phyloP scores from a whole-genome alignment of 2,329 filamentous ascomycete species.

The Penicillium sp. region DNA sequence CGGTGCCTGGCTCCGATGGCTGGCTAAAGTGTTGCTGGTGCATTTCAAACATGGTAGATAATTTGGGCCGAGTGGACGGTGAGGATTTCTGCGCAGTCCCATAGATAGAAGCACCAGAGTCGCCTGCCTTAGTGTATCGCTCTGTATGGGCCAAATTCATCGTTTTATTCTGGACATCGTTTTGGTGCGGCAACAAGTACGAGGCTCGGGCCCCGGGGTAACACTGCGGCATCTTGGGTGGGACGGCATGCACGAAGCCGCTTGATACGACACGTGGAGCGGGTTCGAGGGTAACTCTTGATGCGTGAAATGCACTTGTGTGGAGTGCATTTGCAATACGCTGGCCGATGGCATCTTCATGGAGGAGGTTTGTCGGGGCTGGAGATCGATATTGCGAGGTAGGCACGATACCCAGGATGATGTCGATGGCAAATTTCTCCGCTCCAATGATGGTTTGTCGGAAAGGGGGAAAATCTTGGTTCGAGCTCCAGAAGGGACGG shows the following conservation, averaged over 20 bases:
- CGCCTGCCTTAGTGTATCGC: neutral
- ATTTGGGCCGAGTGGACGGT: neutral
- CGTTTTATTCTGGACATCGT: neutral
- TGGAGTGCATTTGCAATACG: neutral
- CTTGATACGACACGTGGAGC: neutral
- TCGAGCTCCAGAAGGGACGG: conserved; percentile 14
- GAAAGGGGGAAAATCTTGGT: conserved; percentile 18
- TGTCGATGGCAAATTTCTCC: conserved; percentile 28
- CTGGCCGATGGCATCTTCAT: neutral
- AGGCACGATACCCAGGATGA: conserved; percentile 26
- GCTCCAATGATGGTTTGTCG: conserved; percentile 21
- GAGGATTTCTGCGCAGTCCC: neutral
- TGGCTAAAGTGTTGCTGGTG: neutral
- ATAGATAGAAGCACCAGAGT: conserved; percentile 8
- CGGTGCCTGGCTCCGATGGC: neutral
- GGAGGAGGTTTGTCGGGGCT: conserved; percentile 9
- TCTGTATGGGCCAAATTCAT: conserved; percentile 1
- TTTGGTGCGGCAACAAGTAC: neutral
- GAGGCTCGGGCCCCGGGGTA: conserved; percentile 5
- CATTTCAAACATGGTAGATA: neutral
- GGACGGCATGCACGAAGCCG: neutral
- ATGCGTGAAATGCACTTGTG: no score
- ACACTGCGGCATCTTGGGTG: conserved; percentile 8
- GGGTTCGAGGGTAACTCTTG: neutral
- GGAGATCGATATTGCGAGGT: conserved; percentile 20